Evolutionary conservation across 768 basidiomycete species (phyloP), one percentile per base, ranked within the genome.

Genomic region (Saitozyma sp.): DNA sequence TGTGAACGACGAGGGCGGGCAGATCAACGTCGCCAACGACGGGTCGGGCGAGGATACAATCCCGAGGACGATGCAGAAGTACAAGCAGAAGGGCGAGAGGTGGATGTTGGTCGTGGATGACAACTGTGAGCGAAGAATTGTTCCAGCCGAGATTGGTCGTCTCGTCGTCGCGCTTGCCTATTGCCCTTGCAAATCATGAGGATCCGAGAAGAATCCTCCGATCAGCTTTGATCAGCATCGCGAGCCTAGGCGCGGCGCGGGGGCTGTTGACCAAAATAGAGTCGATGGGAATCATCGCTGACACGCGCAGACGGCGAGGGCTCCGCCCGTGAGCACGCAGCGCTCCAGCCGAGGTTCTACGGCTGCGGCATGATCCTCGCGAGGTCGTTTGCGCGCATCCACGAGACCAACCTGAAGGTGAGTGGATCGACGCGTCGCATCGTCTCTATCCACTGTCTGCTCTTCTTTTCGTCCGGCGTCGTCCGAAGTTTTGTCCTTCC

Each of bases 71-170:
- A 94, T 93, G 48, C 94, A 98, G 83, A 86, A 85, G 17, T 88
- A 95, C 78, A 94, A 91, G 78, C 83, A 87, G 19, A 84, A 88
- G 58, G 82, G 83, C 19, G 89, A 94, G 80, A 90, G 93, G 0
- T 99, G 94, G 93, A 88, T 93, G 61, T 79, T 97, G 51, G 81
- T 99, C 41, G 95, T 97, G 0, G 94, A 96, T 73, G 94, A 98
- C 9, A 79, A 79, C 69, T 80, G 71, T 75, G 68, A 74, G 73
- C 63, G 20, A 16, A 39, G n/a, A 50, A 8, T 38, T 49, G n/a
- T 41, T 42, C n/a, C 29, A 40, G 48, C 9, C 29, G 2, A 20
- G 19, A 41, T 17, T 54, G 53, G n/a, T n/a, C n/a, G n/a, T n/a
- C n/a, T n/a, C n/a, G n/a, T n/a, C n/a, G n/a, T n/a, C n/a, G n/a